Conservation (phyloP, 2,329 filamentous ascomycete genomes). For the Sporothrix dimorphospora region DNA sequence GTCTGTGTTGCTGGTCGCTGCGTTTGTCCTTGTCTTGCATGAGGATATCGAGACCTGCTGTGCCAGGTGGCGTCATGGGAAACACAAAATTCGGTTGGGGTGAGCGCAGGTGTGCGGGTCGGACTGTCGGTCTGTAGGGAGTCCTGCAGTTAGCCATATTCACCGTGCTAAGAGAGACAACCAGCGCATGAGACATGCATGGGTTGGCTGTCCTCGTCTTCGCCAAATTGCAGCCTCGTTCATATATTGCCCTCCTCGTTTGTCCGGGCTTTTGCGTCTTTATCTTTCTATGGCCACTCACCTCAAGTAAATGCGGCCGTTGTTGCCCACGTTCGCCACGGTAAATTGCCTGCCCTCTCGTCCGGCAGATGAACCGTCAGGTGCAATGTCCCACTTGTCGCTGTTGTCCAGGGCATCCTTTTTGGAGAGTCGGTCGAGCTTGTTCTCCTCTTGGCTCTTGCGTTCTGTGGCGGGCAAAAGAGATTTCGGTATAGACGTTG, state of each 20-base stretch:
- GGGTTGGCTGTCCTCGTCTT: not conserved
- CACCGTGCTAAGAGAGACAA: not conserved
- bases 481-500: constrained; percentile 41
- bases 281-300: constrained; percentile 47
- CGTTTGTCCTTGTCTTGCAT: constrained; percentile 40
- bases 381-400: constrained; percentile 59
- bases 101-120: constrained; percentile 63
- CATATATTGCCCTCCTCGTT: not conserved
- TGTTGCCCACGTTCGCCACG: constrained; percentile 80
- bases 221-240: constrained; percentile 18
- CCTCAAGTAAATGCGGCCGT: constrained; percentile 81
- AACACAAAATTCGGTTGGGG: constrained; percentile 65
- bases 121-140: constrained; percentile 59
- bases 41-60: constrained; percentile 57
- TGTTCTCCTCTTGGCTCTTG: constrained; percentile 47
- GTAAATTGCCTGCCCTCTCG: constrained; percentile 74
- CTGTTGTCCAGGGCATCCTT: constrained; percentile 60
- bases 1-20: constrained; percentile 30
- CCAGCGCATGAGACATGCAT: constrained; percentile 12
- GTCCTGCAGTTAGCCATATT: constrained; percentile 17
- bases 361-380: constrained; percentile 63
- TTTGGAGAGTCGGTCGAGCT: constrained; percentile 45
- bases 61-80: constrained; percentile 62
- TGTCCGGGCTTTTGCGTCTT: not conserved
- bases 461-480: constrained; percentile 54